phyloP scores from a whole-genome alignment of 2,329 filamentous ascomycete species.

The Alternaria arbusti region DNA sequence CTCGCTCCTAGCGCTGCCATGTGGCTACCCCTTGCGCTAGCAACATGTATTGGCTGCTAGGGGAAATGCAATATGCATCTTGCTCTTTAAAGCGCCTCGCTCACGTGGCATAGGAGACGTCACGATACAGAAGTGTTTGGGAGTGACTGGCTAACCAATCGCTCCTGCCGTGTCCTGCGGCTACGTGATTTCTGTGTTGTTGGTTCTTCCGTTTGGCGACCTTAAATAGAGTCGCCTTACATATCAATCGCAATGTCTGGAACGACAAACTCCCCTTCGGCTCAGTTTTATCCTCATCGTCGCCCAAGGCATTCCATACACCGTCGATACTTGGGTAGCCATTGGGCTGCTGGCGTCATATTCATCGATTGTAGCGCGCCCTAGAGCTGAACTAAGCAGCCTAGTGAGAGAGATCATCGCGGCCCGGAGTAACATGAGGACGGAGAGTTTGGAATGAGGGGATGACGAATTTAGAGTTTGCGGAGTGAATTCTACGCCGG shows the following conservation, averaged over 20 bases:
- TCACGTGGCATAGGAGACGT: not conserved
- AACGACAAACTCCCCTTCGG: too few species aligned
- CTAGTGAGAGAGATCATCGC: not conserved
- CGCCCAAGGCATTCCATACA: too few species aligned
- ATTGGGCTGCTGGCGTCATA: not conserved
- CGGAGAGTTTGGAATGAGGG: not conserved
- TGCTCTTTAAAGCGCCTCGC: not conserved
- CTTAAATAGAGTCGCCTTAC: too few species aligned
- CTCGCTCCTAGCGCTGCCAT: not conserved
- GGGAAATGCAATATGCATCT: constrained; percentile 4
- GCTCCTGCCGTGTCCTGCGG: fast-evolving
- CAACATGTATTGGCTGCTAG: not conserved
- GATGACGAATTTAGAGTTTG: not conserved
- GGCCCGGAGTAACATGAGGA: not conserved
- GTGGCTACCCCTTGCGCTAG: constrained; percentile 11
- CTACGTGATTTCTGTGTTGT: not conserved
- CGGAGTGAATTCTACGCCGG: not conserved
- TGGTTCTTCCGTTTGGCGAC: not conserved
- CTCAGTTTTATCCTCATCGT: too few species aligned
- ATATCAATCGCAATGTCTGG: too few species aligned
- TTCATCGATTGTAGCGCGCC: not conserved
- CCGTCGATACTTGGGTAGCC: not conserved
- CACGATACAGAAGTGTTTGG: not conserved
- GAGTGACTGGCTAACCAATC: not conserved
- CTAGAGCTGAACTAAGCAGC: not conserved